phyloP scores from a whole-genome alignment of 768 basidiomycete genomes.

The Termitomyces heimii region DNA sequence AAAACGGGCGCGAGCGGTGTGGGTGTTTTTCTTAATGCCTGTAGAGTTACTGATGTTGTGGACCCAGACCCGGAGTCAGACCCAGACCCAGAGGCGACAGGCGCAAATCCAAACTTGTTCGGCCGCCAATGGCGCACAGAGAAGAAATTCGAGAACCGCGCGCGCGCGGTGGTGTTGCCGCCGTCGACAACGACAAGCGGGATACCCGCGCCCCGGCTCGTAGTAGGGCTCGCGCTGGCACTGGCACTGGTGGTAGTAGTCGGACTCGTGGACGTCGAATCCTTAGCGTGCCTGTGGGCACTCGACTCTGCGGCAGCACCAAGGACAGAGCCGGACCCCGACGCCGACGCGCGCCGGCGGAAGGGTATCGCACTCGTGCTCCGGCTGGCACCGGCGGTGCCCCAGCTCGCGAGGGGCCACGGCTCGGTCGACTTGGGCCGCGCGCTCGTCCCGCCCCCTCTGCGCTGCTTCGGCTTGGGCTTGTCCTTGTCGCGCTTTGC shows the following conservation, averaged over 20 bases:
- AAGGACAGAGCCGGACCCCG: too few species aligned
- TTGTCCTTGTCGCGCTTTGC: constrained; percentile 21
- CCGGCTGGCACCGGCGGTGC: neutral
- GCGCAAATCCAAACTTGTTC: constrained; percentile 16
- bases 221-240: neutral
- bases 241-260: neutral
- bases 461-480: constrained; percentile 10
- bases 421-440: constrained; percentile 27
- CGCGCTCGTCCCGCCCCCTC: neutral
- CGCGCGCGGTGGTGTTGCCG: neutral
- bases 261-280: neutral
- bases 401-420: constrained; percentile 12
- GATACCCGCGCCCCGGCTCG: neutral
- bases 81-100: constrained; percentile 9
- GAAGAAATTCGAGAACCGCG: constrained; percentile 22
- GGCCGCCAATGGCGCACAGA: constrained; percentile 27
- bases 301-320: neutral
- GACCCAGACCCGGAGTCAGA: neutral
- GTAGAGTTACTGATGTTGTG: too few species aligned
- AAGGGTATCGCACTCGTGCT: constrained; percentile 14
- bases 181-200: neutral
- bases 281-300: too few species aligned
- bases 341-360: constrained; percentile 7
- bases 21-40: too few species aligned
- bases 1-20: constrained; percentile 13